A percentile compares a stretch with the other conserved stretches of the same genome.
These are phyloP conservation scores for Stephania cephalantha DNA, from an alignment of 164 flowering plant genomes.

Conservation along the genomic window DNA sequence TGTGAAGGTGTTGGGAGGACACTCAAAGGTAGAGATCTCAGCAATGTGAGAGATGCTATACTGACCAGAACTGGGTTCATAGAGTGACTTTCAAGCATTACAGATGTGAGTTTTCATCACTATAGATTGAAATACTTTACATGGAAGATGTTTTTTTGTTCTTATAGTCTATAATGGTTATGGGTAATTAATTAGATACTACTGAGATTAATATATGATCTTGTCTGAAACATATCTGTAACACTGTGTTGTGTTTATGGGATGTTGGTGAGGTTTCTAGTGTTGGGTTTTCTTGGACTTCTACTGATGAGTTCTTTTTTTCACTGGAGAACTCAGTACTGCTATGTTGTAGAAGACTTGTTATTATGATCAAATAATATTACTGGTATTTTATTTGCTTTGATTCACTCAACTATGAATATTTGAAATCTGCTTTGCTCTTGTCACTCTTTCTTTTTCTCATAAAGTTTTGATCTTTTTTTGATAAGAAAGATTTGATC, in stretches of 20 bases:
- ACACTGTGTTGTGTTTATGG: neutral
- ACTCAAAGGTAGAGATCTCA: conserved; percentile 85
- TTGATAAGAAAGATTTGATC: neutral
- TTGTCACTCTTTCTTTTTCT: neutral
- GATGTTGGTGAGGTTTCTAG: neutral
- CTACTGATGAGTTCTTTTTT: neutral
- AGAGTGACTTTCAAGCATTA: conserved; percentile 23
- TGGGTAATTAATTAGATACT: neutral
- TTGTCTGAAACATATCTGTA: neutral
- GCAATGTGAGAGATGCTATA: conserved; percentile 71
- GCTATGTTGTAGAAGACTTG: neutral
- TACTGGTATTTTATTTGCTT: too few species aligned
- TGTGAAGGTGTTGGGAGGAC: conserved; percentile 89
- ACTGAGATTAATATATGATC: neutral
- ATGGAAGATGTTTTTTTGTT: neutral
- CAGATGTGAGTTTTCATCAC: neutral
- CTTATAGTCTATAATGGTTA: neutral
- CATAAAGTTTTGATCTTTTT: neutral
- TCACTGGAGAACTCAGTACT: neutral
- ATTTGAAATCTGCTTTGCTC: neutral
- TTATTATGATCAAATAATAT: neutral
- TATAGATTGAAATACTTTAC: neutral
- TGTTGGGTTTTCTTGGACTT: neutral
- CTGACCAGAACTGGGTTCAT: conserved; percentile 74
- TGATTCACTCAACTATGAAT: neutral